Evolutionary conservation across 1,139 yeast species (phyloP), one percentile per base, ranked within the genome.

Genomic region (Magnusiomyces paraingens): DNA sequence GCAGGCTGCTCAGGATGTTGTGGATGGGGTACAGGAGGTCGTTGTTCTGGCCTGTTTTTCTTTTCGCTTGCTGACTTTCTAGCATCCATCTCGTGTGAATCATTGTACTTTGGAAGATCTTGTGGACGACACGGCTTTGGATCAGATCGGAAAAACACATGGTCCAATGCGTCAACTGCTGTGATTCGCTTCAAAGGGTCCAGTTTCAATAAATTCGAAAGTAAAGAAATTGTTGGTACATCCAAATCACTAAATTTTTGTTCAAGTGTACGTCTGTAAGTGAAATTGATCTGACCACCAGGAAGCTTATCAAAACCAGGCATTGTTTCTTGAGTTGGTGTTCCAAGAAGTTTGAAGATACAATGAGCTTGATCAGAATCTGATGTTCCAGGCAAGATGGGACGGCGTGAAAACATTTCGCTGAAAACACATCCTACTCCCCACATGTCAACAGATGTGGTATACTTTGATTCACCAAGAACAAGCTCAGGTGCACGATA

Each of bases 341-440:
- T 78, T 0, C 99, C 99, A 51, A 91, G 74, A 49, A 93, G 72
- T 61, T 81, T 80, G 67, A 93, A 93, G 8, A 93, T 86, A 36
- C 81, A 73, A 63, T 84, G 85, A 0, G 95, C 89, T 71, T 94
- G 99, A 65, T 93, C 96, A n/a, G 86, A 70, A 67, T 94, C 99
- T 0, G 93, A 79, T 55, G 79, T 76, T 0, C 99, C 99, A 50
- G 82, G 90, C 51, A 94, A 71, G 18, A 94, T 87, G 0, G 99
- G 99, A 59, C 79, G 81, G 56, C 82, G 79, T 43, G 82, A 81
- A 70, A 87, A 93, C 64, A 91, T 76, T 68, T 94, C 99, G 0
- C 90, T 99, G 69, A 94, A 84, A 0, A 94, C 95, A 71, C 99
- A 94, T 1, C 99, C 99, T 12, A 88, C 81, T 0, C 98, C 98